Base-by-base conservation (phyloP, 2,329 filamentous ascomycete species). In the Fusarium nurragi region DNA sequence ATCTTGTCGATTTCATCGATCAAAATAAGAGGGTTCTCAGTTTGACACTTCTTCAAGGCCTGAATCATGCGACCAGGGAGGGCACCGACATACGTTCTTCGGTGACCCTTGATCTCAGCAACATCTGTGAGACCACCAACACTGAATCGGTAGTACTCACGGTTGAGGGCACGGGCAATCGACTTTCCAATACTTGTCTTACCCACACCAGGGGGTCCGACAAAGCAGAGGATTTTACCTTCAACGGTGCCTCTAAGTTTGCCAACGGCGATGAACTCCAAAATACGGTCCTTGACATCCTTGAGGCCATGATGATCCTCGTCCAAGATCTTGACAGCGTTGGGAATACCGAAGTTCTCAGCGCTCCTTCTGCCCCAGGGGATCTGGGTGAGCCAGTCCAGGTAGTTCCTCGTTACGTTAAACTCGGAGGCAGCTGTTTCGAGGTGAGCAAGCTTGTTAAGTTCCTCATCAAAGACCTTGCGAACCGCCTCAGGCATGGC, bases 1-100 rank as follows among this genome's bases (percentile, higher is more conserved):
- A 99, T 97, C 82, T 99, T 99, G 83, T 99, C 95, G 57, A 99
- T 89, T 76, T 99, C 95, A 75, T 99, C 95, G 67, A 99, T 98
- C 65, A 99, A 80, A 47, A 99, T 93, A 26, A 99, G 84, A 25
- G 95, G 95, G 76, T 99, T 99, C 79, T 99, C 96, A 0, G 95
- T 99, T 80, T 98, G 94, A 76, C 94, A 98, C 79, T 99, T 99
- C 84, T 99, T 99, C 73, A 99, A 81, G 1, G 95, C 95, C 78
- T 99, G 96, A 63, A 99, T 98, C 75, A 99, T 97, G 58, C 96
- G 91, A 47, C 95, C 96, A 5, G 95, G 95, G 32, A 99, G 82
- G 23, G 95, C 95, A 64, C 96, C 95, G 50, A 99, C 95, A 71
- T 99, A 99, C 4, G 95, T 99, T 71, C 95, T 87, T 72, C 95